Evolutionary conservation across 805 yeast genomes (phyloP), one percentile per base, ranked within the genome.

Genomic region (Starmerella roubikii): DNA sequence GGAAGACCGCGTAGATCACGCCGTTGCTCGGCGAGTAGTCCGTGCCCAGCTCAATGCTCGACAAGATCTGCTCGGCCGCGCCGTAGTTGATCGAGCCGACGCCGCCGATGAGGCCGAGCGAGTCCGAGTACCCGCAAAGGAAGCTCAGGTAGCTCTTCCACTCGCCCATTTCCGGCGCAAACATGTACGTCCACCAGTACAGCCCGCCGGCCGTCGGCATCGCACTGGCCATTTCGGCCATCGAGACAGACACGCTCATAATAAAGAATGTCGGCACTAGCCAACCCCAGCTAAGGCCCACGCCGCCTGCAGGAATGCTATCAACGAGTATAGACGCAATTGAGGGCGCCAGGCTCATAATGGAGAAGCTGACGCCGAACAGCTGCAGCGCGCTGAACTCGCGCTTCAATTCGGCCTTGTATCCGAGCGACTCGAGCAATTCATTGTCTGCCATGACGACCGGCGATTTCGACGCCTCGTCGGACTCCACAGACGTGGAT

Each of bases 131-230:
- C 3, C 85, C 86, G 44, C 78, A 74, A 29, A 78, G 53, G 50
- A 69, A 78, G 35, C 78, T 71, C 26, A 75, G 56, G 0, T 76
- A 72, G 18, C 69, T 68, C 10, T 53, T 49, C 40, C 42, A 38
- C 15, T 31, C 16, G n/a, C n/a, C n/a, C n/a, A n/a, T n/a, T 38
- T 66, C 68, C 2, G 83, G 84, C 19, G 85, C 72, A 53, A 72
- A 78, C 51, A 74, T 67, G 55, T 67, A 72, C 2, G 81, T 72
- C 76, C 79, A 74, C 57, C 71, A 74, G 52, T 76, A 78, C 29
- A 78, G 61, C 8, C 86, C 86, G 38, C 86, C 86, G 19, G 80
- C 72, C 0, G 86, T 78, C 26, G 88, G 86, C 49, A 75, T 69
- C 2, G 83, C 71, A 21, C 76, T 68, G 1, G 78, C 81, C 49